Evolutionary conservation across 1,139 yeast species (phyloP).

Genomic region (Kluyveromyces marxianus): DNA sequence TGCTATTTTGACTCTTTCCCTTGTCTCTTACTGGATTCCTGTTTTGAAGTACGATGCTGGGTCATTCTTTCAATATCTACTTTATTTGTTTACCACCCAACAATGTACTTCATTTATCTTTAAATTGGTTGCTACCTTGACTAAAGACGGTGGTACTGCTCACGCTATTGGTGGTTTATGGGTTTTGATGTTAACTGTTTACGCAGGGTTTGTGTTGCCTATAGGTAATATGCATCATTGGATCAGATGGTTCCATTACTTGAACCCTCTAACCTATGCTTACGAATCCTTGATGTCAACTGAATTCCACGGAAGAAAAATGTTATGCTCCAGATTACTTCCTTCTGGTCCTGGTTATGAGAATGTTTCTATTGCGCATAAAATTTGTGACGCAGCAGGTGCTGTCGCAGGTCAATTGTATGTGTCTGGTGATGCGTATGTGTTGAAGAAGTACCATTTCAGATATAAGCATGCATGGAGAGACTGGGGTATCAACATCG

Average conservation of each 20-base stretch:
- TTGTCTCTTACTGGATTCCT: conserved; percentile 52
- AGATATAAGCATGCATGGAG: conserved; percentile 54
- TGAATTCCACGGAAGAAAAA: conserved; percentile 46
- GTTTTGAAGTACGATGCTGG: conserved; percentile 52
- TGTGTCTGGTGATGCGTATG: conserved; percentile 45
- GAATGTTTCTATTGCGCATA: conserved; percentile 33
- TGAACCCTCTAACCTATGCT: conserved; percentile 51
- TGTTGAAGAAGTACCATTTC: conserved; percentile 35
- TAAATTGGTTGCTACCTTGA: conserved; percentile 51
- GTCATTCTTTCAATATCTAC: conserved; percentile 49
- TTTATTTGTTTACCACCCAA: conserved; percentile 41
- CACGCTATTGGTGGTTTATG: conserved; percentile 54
- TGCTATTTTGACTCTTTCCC: conserved; percentile 39
- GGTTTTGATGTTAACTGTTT: conserved; percentile 46
- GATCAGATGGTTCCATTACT: conserved; percentile 55
- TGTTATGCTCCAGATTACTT: conserved; percentile 41
- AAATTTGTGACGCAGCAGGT: conserved; percentile 44
- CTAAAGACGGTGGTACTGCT: conserved; percentile 51
- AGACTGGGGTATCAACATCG: conserved; percentile 54
- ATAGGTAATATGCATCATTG: conserved; percentile 53
- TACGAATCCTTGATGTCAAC: conserved; percentile 52
- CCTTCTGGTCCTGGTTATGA: conserved; percentile 51
- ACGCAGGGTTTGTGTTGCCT: conserved; percentile 55
- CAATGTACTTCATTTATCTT: conserved; percentile 51
- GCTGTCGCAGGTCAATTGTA: conserved; percentile 37